These are phyloP conservation scores for Penicillium silybi DNA, from an alignment of 495 filamentous ascomycete species.

Conservation along the genomic window DNA sequence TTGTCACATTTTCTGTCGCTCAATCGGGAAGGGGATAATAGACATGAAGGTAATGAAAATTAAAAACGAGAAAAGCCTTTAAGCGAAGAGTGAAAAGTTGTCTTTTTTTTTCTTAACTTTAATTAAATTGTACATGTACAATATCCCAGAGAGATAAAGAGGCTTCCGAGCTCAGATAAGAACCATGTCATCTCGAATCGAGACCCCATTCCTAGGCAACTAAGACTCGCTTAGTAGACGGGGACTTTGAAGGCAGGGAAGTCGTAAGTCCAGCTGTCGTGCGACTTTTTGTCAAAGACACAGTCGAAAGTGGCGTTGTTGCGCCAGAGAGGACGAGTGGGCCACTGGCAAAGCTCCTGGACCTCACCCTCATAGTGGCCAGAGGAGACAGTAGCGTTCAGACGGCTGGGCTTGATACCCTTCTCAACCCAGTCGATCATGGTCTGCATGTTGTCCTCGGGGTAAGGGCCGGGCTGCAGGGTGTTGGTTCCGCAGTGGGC, in stretches of 20 bases:
- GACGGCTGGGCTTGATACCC: conserved; percentile 34
- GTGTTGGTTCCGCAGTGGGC: conserved; percentile 46
- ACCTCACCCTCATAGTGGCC: conserved; percentile 36
- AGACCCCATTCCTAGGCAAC: too few relatives aligned
- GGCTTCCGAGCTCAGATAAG: too few relatives aligned
- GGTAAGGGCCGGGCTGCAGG: conserved; percentile 45
- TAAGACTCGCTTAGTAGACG: conserved; percentile 19
- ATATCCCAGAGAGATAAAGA: too few relatives aligned
- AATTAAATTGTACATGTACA: too few relatives aligned
- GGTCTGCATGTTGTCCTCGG: conserved; percentile 36
- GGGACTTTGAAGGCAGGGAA: conserved; percentile 29
- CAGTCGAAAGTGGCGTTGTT: conserved; percentile 37
- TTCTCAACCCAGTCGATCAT: conserved; percentile 55
- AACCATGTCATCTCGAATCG: too few relatives aligned
- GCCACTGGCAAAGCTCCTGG: conserved; percentile 46
- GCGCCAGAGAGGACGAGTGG: conserved; percentile 41
- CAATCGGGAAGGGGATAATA: too few relatives aligned
- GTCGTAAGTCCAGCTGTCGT: conserved; percentile 37
- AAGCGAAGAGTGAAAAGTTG: too few relatives aligned
- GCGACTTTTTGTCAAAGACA: conserved; percentile 39
- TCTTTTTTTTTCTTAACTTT: too few relatives aligned
- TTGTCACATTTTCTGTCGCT: not conserved
- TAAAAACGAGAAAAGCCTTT: too few relatives aligned
- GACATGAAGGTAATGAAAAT: too few relatives aligned
- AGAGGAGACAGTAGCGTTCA: conserved; percentile 37